phyloP scores from a whole-genome alignment of 441 rosid species.

The Manihot esculenta region DNA sequence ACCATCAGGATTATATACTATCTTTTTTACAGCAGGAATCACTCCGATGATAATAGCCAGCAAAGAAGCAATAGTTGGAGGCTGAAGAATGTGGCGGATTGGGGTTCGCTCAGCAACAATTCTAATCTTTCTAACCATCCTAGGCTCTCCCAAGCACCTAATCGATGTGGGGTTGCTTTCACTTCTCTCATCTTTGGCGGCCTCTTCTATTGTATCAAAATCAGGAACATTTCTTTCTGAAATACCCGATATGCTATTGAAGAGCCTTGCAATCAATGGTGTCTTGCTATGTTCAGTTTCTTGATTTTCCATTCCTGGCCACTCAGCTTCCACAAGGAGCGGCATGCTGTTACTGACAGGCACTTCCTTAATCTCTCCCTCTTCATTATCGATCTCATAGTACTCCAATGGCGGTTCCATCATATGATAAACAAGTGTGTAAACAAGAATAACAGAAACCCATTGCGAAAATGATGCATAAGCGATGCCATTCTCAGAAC shows the following conservation, averaged over 20 bases:
- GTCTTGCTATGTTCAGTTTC: constrained; percentile 75
- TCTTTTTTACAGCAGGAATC: constrained; percentile 59
- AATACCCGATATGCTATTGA: constrained; percentile 41
- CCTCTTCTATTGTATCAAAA: constrained; percentile 27
- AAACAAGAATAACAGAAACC: constrained; percentile 89
- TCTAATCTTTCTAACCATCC: constrained; percentile 77
- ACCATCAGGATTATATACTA: constrained; percentile 64
- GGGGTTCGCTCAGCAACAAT: constrained; percentile 83
- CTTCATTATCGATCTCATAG: constrained; percentile 58
- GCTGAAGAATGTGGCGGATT: constrained; percentile 74
- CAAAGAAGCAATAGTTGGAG: constrained; percentile 79
- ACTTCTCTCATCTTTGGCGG: constrained; percentile 25
- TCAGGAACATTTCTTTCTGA: constrained; percentile 49
- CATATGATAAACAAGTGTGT: constrained; percentile 89
- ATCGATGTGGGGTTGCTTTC: constrained; percentile 56
- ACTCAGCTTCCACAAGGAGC: constrained; percentile 85
- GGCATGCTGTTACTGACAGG: constrained; percentile 51
- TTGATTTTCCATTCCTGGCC: constrained; percentile 89
- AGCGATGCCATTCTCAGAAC: constrained; percentile 68
- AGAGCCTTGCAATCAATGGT: constrained; percentile 72
- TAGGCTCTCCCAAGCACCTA: constrained; percentile 78
- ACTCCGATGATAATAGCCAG: constrained; percentile 69
- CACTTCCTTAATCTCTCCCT: constrained; percentile 49
- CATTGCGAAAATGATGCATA: constrained; percentile 84
- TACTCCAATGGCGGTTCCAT: constrained; percentile 87